phyloP scores from a whole-genome alignment of 345 rosid species.

The Heritiera littoralis region DNA sequence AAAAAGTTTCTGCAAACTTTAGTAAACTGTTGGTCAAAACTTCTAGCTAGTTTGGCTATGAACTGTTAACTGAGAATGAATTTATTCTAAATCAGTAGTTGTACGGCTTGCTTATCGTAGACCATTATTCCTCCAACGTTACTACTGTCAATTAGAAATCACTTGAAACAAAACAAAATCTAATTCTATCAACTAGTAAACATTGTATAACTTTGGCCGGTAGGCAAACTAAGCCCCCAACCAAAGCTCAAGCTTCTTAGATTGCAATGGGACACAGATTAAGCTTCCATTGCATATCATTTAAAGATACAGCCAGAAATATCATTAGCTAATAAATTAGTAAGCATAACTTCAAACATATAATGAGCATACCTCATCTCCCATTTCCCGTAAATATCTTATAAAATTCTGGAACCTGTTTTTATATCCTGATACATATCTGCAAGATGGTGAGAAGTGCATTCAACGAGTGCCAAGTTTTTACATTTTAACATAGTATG shows the following conservation, averaged over 20 bases:
- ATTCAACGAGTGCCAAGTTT: not conserved
- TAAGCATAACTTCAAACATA: not conserved
- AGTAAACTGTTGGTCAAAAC: conserved; percentile 2
- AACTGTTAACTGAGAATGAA: conserved; percentile 6
- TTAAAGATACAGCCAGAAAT: not conserved
- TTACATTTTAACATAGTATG: not conserved
- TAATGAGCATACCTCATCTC: conserved; percentile 73
- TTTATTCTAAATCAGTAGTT: conserved; percentile 5
- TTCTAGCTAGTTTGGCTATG: conserved; percentile 2
- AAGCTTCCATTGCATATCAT: not conserved
- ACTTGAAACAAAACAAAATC: conserved; percentile 1
- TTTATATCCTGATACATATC: conserved; percentile 98
- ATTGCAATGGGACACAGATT: not conserved
- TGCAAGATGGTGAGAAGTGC: conserved; percentile 43
- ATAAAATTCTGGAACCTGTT: conserved; percentile 98
- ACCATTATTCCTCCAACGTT: not conserved
- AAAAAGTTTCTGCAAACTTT: not conserved
- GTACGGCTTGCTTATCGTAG: not conserved
- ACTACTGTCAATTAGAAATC: not conserved
- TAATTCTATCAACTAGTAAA: not conserved
- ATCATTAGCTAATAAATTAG: not conserved
- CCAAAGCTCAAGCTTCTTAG: not conserved
- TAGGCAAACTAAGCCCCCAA: not conserved
- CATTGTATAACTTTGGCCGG: not conserved
- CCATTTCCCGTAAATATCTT: conserved; percentile 91